Percentiles rank a stretch among this genome's conserved stretches.
phyloP scores from a whole-genome alignment of 169 alveolate genomes.

The Plasmodium adleri region DNA sequence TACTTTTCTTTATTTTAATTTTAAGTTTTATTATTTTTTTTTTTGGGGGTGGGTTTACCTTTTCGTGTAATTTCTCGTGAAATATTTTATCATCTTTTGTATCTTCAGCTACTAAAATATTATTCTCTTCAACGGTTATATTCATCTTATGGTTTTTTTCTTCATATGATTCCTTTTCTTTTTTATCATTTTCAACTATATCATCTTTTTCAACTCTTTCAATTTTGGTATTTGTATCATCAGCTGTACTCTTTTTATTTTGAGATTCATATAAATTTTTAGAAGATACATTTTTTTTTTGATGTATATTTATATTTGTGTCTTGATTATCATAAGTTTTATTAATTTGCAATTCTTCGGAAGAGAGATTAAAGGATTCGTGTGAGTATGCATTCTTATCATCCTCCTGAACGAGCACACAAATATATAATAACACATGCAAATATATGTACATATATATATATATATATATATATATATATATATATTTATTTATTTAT shows the following conservation, averaged over 20 bases:
- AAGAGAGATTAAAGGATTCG: neutral
- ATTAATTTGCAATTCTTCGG: neutral
- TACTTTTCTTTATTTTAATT: neutral
- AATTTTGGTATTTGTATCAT: neutral
- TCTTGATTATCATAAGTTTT: neutral
- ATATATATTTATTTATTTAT: neutral
- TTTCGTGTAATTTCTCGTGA: constrained; percentile 39
- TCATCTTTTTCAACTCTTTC: constrained; percentile 1
- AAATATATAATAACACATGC: too few species aligned
- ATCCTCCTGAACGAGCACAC: neutral
- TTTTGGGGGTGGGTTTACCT: neutral
- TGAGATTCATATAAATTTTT: neutral
- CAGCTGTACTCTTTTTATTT: too few species aligned
- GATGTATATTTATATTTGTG: neutral
- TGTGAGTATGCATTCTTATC: neutral
- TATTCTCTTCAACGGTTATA: neutral
- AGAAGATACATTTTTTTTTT: neutral
- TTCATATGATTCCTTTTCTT: neutral
- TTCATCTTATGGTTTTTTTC: neutral
- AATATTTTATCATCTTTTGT: neutral
- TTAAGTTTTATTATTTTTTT: neutral
- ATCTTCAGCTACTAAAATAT: constrained; percentile 4
- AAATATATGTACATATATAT: too few species aligned
- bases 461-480: neutral
- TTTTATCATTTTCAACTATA: neutral